Percentiles rank a stretch among this genome's conserved stretches.
These are phyloP conservation scores for Platanthera guangdongensis DNA, from an alignment of 106 monocot genomes.

Conservation along the genomic window DNA sequence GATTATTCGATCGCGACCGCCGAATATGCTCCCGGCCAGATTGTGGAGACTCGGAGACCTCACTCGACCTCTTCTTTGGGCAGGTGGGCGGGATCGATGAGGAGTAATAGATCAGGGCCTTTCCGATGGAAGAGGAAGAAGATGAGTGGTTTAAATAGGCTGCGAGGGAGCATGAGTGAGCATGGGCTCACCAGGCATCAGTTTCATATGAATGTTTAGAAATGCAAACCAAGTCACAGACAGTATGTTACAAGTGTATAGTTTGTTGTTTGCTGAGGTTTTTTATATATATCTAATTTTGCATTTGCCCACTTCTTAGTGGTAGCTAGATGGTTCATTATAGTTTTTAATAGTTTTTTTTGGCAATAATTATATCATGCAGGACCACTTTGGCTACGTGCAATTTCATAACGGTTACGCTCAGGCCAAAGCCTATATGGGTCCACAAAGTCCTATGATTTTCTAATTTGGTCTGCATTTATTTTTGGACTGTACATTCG, in stretches of 20 bases:
- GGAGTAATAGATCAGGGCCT: slow-evolving; percentile 68
- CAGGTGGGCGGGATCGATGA: slow-evolving; percentile 16
- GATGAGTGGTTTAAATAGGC: slow-evolving; percentile 28
- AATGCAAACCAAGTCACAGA: not conserved
- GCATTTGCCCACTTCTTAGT: not conserved
- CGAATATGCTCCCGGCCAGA: slow-evolving; percentile 65
- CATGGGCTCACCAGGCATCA: slow-evolving; percentile 40
- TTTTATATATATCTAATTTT: not conserved
- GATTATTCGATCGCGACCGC: slow-evolving; percentile 56
- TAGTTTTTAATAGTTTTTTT: not conserved
- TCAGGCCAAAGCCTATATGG: too few species aligned
- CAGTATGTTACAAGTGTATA: not conserved
- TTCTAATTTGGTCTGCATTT: too few species aligned
- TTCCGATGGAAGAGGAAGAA: slow-evolving; percentile 38
- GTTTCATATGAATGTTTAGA: not conserved
- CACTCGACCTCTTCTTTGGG: slow-evolving; percentile 29
- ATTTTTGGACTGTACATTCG: too few species aligned
- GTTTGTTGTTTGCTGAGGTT: not conserved
- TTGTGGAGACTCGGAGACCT: slow-evolving; percentile 30
- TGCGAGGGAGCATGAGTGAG: slow-evolving; percentile 75
- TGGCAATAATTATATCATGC: too few species aligned
- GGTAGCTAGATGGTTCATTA: not conserved
- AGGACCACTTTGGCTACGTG: too few species aligned
- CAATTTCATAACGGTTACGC: too few species aligned
- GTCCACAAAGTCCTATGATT: too few species aligned